Percentiles rank a stretch among this genome's conserved stretches.
Evolutionary conservation across 495 filamentous ascomycete genomes (phyloP).

Genomic region (Annulohypoxylon maeteangense): DNA sequence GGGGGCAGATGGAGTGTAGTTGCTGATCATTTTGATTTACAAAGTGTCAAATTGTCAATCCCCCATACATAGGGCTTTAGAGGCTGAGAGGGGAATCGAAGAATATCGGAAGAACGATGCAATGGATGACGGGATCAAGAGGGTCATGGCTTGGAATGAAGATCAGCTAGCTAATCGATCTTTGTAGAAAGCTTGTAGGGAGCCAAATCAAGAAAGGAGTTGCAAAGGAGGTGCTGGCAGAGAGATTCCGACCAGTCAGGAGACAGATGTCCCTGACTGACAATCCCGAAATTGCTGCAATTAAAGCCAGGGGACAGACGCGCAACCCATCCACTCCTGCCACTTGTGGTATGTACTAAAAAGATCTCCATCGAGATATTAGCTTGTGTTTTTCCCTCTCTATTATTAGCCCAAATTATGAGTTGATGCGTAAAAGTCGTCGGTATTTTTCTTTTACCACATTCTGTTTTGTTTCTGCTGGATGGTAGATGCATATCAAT

Average conservation of each 20-base stretch:
- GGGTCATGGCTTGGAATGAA: conserved; percentile 37
- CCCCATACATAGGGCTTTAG: not conserved
- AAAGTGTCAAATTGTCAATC: not conserved
- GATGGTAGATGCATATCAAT: not conserved
- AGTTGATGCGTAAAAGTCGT: not conserved
- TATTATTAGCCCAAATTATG: conserved; percentile 9
- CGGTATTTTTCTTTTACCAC: not conserved
- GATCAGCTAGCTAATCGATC: conserved; percentile 39
- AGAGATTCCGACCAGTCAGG: conserved; percentile 37
- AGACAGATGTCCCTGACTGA: conserved; percentile 19
- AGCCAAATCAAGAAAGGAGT: conserved; percentile 35
- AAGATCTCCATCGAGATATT: conserved; percentile 39
- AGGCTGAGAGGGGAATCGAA: not conserved
- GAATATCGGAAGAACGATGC: conserved; percentile 7
- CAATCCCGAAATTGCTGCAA: conserved; percentile 44
- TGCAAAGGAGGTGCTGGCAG: conserved; percentile 2
- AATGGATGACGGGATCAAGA: conserved; percentile 19
- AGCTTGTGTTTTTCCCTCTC: conserved; percentile 6
- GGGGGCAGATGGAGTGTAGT: not conserved
- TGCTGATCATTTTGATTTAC: conserved; percentile 2
- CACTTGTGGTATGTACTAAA: conserved; percentile 41
- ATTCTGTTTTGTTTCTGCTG: not conserved
- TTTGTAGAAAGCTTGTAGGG: conserved; percentile 5
- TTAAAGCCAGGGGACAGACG: conserved; percentile 41
- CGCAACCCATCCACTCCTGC: conserved; percentile 41